These are phyloP conservation scores for Punctularia strigosozonata DNA, from an alignment of 768 basidiomycete genomes.

Conservation along the genomic window DNA sequence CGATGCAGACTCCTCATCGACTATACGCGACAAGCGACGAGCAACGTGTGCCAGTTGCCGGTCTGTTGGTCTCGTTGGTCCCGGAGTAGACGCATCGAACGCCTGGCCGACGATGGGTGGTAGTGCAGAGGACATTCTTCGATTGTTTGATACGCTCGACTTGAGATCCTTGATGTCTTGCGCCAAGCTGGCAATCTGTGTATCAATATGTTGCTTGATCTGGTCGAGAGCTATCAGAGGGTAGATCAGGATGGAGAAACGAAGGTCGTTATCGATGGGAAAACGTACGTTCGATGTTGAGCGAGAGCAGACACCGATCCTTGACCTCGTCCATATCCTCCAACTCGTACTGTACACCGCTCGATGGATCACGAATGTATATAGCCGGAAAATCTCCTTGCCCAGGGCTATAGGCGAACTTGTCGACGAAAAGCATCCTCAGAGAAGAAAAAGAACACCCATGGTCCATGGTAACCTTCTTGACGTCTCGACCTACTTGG, in stretches of 20 bases:
- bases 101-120: slow-evolving; percentile 39
- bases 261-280: slow-evolving; percentile 1
- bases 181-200: slow-evolving; percentile 74
- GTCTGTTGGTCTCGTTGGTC: slow-evolving; percentile 58
- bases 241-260: slow-evolving; percentile 2
- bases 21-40: slow-evolving; percentile 60
- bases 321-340: slow-evolving; percentile 91
- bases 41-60: slow-evolving; percentile 64
- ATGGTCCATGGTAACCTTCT: slow-evolving; percentile 67
- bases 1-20: slow-evolving; percentile 27
- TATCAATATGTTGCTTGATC: slow-evolving; percentile 95
- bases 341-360: slow-evolving; percentile 90
- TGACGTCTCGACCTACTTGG: slow-evolving; percentile 83
- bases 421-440: slow-evolving; percentile 85
- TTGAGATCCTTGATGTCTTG: slow-evolving; percentile 88
- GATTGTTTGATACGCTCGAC: slow-evolving; percentile 41
- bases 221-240: slow-evolving; percentile 75
- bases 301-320: slow-evolving; percentile 75
- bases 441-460: slow-evolving; percentile 63
- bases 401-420: slow-evolving; percentile 89
- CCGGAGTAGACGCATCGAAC: slow-evolving; percentile 55
- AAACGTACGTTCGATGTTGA: slow-evolving; percentile 93
- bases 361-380: slow-evolving; percentile 86
- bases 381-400: slow-evolving; percentile 91
- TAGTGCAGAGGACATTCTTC: slow-evolving; percentile 37